phyloP scores from a whole-genome alignment of 2,329 filamentous ascomycete genomes.

The Colletotrichum paranaense region DNA sequence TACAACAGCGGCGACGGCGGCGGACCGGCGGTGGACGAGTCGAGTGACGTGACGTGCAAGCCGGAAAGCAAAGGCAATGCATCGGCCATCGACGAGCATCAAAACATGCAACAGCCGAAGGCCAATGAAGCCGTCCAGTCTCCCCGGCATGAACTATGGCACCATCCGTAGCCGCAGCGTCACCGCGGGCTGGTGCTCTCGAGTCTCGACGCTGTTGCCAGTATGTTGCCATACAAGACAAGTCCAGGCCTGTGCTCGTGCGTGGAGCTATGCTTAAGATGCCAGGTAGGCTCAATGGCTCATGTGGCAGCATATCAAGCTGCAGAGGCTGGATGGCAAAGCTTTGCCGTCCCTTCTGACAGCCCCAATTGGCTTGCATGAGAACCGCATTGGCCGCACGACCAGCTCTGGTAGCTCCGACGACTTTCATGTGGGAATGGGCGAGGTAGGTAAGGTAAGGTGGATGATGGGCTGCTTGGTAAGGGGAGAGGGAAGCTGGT shows the following conservation, averaged over 20 bases:
- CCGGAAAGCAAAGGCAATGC: neutral
- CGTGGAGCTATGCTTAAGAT: slow-evolving; percentile 26
- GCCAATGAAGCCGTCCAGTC: neutral
- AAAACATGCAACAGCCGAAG: neutral
- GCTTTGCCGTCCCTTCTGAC: neutral
- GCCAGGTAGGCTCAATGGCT: slow-evolving; percentile 2
- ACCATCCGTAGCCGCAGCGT: neutral
- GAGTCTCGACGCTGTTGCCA: neutral
- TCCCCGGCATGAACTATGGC: neutral
- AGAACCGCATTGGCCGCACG: slow-evolving; percentile 3
- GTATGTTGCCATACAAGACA: neutral
- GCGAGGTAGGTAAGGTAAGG: neutral
- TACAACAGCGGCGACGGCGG: slow-evolving; percentile 24
- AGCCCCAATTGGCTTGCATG: slow-evolving; percentile 16
- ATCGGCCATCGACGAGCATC: slow-evolving; percentile 12
- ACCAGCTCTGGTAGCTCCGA: slow-evolving; percentile 8
- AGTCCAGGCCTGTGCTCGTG: neutral
- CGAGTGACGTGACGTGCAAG: neutral
- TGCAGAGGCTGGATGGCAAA: slow-evolving; percentile 2
- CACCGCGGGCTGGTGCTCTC: neutral
- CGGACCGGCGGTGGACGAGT: slow-evolving; percentile 5
- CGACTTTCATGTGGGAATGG: slow-evolving; percentile 6
- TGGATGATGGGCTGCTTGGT: neutral
- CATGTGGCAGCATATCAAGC: slow-evolving; percentile 1
- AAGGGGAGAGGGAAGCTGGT: slow-evolving; percentile 2